phyloP scores from a whole-genome alignment of 805 yeast genomes.

The Yamadazyma scolyti region DNA sequence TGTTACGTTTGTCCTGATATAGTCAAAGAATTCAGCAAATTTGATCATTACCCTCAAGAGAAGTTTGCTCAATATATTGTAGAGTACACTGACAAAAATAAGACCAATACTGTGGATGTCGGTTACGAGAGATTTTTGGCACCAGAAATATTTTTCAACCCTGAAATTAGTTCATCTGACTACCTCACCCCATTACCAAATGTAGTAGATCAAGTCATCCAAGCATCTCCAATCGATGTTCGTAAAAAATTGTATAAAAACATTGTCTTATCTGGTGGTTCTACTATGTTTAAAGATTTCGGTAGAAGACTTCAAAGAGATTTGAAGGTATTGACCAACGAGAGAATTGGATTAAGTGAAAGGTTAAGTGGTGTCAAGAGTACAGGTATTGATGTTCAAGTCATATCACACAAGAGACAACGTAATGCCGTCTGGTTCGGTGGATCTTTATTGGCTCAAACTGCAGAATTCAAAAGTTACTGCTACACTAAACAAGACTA shows the following conservation, averaged over 20 bases:
- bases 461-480: constrained; percentile 92
- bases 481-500: constrained; percentile 97
- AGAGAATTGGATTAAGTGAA: constrained; percentile 82
- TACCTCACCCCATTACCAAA: constrained; percentile 93
- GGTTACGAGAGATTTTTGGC: constrained; percentile 98
- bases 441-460: constrained; percentile 94
- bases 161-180: constrained; percentile 94
- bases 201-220: constrained; percentile 94
- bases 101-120: constrained; percentile 66
- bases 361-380: constrained; percentile 68
- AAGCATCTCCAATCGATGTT: constrained; percentile 94
- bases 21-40: constrained; percentile 91
- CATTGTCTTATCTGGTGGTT: constrained; percentile 95
- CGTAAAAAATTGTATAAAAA: constrained; percentile 94
- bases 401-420: constrained; percentile 94
- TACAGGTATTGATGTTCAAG: constrained; percentile 96
- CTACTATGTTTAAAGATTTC: constrained; percentile 97
- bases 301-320: constrained; percentile 98
- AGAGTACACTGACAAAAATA: constrained; percentile 69
- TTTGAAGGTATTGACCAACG: constrained; percentile 79
- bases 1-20: constrained; percentile 98
- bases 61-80: constrained; percentile 91
- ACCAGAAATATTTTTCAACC: constrained; percentile 98
- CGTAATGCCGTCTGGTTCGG: constrained; percentile 99
- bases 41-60: constrained; percentile 84